Base-by-base conservation (phyloP, 352 stramenopile species). In the Phytophthora ohioensis region DNA sequence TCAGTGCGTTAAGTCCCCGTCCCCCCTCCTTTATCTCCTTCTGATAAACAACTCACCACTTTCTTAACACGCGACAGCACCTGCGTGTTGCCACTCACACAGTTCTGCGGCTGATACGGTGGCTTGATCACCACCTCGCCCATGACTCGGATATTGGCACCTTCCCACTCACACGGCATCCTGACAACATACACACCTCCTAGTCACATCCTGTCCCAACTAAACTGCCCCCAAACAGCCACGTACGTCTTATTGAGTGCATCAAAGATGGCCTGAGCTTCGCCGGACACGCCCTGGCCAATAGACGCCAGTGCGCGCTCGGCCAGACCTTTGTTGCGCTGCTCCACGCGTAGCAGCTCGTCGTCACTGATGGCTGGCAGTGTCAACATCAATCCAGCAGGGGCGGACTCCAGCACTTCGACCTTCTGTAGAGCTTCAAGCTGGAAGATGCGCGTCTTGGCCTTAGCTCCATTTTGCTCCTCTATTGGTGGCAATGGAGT, bases 231-330 rank as follows among this genome's bases (percentile, higher is more conserved):
- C 17, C n/a, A 61, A 57, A 0, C 27, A 46, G 3, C 30, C 32
- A 53, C 80, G 65, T 86, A 95, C 78, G 90, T 97, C 73, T 97
- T 97, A 79, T 94, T 95, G 48, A 97, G 85, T 36, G 88, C 88
- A 62, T 97, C 88, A 51, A 97, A 97, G 70, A 95, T 92, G 39
- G 73, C 66, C 61, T 97, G 90, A 31, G 88, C 88, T 57, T 93
- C 80, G 3, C 69, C 64, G 5, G 76, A 79, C 49, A 97, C 90
- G 49, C 78, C 80, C 74, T 91, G 88, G 56, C 90, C 90, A 47
- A 95, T 95, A 27, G 88, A 94, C 15, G 88, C 88, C 43, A 95
- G 69, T 21, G 87, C 88, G 13, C 83, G 83, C 75, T 92, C 80
- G 0, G 86, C 85, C 17, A 88, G 63, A 5, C 62, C 75, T 70